phyloP scores from a whole-genome alignment of 2,329 filamentous ascomycete species.

The Talaromyces sp. region DNA sequence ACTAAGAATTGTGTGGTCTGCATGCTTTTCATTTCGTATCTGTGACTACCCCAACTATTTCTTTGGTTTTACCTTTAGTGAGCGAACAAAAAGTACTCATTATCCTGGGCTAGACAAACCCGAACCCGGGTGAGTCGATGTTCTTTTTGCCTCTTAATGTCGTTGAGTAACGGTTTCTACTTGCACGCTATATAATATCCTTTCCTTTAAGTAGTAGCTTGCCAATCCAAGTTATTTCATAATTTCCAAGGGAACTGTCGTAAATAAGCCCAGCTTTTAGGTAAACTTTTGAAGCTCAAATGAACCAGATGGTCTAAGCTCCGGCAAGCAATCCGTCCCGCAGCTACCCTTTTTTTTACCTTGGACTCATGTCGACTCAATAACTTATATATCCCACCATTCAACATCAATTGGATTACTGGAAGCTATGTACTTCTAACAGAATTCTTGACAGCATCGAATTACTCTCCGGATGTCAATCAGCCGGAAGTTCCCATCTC shows the following conservation, averaged over 20 bases:
- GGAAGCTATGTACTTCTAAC: neutral
- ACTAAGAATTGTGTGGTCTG: constrained; percentile 14
- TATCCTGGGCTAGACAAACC: constrained; percentile 16
- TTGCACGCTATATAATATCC: constrained; percentile 39
- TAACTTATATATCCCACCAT: neutral
- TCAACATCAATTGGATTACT: neutral
- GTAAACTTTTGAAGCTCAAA: neutral
- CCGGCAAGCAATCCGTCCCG: neutral
- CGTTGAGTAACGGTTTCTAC: constrained; percentile 35
- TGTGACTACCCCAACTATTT: constrained; percentile 32
- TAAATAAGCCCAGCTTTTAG: neutral
- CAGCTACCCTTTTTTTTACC: neutral
- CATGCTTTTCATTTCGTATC: constrained; percentile 29
- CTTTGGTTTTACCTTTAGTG: constrained; percentile 28
- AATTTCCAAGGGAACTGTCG: neutral
- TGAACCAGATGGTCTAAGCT: constrained; percentile 5
- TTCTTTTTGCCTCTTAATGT: constrained; percentile 32
- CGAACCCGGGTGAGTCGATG: constrained; percentile 21
- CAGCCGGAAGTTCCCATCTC: constrained; percentile 33
- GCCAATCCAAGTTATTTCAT: constrained; percentile 37
- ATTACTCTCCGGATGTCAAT: constrained; percentile 22
- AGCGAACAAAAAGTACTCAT: constrained; percentile 22
- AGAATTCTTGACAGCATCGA: neutral
- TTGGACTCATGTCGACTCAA: neutral
- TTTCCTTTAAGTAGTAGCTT: constrained; percentile 36